Evolutionary conservation across 1,139 yeast genomes (phyloP), one percentile per base, ranked within the genome.

Genomic region (Yamadazyma mexicana): DNA sequence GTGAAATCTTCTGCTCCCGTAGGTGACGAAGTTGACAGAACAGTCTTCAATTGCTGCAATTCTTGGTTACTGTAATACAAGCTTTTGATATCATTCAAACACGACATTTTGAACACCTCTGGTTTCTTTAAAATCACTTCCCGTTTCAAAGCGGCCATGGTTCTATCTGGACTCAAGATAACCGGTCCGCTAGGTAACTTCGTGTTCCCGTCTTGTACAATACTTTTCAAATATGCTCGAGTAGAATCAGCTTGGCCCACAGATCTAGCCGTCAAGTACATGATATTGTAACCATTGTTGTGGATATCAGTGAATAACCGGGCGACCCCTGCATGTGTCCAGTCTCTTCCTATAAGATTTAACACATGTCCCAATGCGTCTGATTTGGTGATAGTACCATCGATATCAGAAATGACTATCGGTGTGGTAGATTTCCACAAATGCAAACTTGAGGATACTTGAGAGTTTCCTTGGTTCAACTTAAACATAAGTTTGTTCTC

Each of bases 261-360:
- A 5, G 96, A 84, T 50, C 99, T 74, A 0, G 98, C 95, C 0
- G 98, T 94, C 51, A 94, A 69, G 60, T 94, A 94, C 77, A 94
- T 76, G 41, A 94, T 83, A 56, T 92, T 89, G 66, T 92, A 94
- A 1, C 98, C 98, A 58, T 94, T 94, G 42, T 75, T 70, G 34
- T 76, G 61, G 47, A 94, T 92, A 60, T 94, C 98, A 20, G 81
- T 81, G 60, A 91, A 94, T 44, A 94, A 68, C 51, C 82, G 83
- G 2, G 97, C 96, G 31, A 94, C 98, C 17, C 98, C 99, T 1
- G 83, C 79, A 59, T 94, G 99, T 0, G 98, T 94, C 98, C 98
- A 94, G 64, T 94, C 99, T 50, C 89, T 78, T 2, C 99, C 99
- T 35, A 94, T 71, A 78, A 92, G 82, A 26, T 95, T 91, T 59